Conservation (phyloP, 768 basidiomycete species). For the Phaeolepiota aurea region DNA sequence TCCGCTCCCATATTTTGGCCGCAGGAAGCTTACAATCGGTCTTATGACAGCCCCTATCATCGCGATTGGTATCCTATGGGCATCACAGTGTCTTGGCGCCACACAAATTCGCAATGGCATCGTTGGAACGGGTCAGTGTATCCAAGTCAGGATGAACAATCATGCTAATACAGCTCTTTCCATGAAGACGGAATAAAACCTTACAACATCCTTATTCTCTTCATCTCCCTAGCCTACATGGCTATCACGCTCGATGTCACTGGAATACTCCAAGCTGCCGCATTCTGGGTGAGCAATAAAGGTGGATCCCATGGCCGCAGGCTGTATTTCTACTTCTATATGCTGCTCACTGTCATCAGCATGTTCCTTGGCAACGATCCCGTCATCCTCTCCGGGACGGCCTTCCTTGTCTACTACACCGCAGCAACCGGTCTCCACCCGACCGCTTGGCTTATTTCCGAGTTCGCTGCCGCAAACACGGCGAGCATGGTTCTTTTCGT, state of each 20-base stretch:
- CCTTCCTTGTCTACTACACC: conserved; percentile 87
- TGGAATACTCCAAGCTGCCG: conserved; percentile 78
- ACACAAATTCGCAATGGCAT: conserved; percentile 68
- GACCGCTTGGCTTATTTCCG: conserved; percentile 62
- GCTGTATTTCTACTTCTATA: conserved; percentile 75
- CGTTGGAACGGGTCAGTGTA: conserved; percentile 30
- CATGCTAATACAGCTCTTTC: no score
- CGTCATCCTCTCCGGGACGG: conserved; percentile 85
- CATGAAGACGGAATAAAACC: conserved; percentile 65
- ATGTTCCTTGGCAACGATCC: conserved; percentile 90
- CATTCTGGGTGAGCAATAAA: conserved; percentile 81
- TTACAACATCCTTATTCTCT: conserved; percentile 89
- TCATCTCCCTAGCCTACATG: conserved; percentile 89
- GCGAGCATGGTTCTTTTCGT: conserved; percentile 72
- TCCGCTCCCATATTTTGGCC: conserved; percentile 20
- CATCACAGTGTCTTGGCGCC: conserved; percentile 42
- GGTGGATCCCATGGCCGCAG: conserved; percentile 66
- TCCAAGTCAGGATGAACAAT: background rate
- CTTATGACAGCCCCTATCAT: conserved; percentile 47
- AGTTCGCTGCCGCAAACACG: conserved; percentile 76
- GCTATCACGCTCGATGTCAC: conserved; percentile 87
- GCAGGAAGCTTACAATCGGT: conserved; percentile 30
- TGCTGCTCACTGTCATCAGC: conserved; percentile 72
- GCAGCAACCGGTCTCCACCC: conserved; percentile 49
- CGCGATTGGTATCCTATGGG: conserved; percentile 49